Base-by-base conservation (phyloP, 2,329 filamentous ascomycete species). In the Diaporthe sp. region DNA sequence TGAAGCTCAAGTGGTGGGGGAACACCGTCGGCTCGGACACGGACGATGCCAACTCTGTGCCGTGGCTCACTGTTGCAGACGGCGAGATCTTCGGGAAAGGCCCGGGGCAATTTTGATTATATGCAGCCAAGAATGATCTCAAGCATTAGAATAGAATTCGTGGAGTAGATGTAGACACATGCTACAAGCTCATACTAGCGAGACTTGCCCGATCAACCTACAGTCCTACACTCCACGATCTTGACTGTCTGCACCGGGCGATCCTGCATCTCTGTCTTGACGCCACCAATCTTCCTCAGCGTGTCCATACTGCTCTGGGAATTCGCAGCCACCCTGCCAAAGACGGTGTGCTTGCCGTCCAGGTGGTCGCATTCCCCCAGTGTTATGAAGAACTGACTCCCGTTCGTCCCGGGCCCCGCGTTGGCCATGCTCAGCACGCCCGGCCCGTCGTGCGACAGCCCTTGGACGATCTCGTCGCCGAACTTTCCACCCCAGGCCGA, bases 341-440 rank as follows among this genome's bases (percentile, higher is more conserved):
- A 98, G 22, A 98, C 96, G 72, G 98, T 95, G 83, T 99, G 97
- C 85, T 98, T 98, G 81, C 90, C 91, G 84, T 98, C 94, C 35
- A 99, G 86, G 81, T 97, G 97, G 1, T 94, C 94, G 0, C 96
- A 97, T 9, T 94, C 88, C 2, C 93, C 93, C 0, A 94, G 96
- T 1, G 96, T 98, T 85, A 98, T 96, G 88, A 99, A 99, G 88
- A 99, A 99, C 81, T 98, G 97, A 74, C 92, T 95, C 37, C 97
- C 97, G 83, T 98, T 98, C 77, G 94, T 96, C 84, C 98, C 94
- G 65, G 94, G 94, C 0, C 96, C 96, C 32, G 94, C 94, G 82
- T 98, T 98, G 63, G 97, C 97, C 97, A 98, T 98, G 76, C 94
- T 96, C 56, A 99, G 86, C 69, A 98, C 85, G 4, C 96, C 96